A percentile compares a stretch with the other conserved stretches of the same genome.
phyloP scores from a whole-genome alignment of 2,329 filamentous ascomycete genomes.

The Aspergillus proliferans region DNA sequence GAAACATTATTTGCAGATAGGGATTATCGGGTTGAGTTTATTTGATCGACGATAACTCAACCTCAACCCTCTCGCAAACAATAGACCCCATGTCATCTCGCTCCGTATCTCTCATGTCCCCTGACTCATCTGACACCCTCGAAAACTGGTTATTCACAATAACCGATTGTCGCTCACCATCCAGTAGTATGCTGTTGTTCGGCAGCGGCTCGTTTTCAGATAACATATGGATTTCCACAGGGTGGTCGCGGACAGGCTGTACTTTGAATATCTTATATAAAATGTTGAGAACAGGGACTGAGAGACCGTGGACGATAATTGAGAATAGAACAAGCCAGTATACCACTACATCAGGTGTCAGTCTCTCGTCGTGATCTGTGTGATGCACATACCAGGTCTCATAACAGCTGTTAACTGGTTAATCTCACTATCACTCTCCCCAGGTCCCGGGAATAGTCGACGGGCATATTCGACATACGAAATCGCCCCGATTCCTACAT shows the following conservation, averaged over 20 bases:
- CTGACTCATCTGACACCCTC: background rate
- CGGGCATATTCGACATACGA: constrained; percentile 44
- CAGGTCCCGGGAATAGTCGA: constrained; percentile 38
- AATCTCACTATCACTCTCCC: constrained; percentile 35
- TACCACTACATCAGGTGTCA: constrained; percentile 26
- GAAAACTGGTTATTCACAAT: constrained; percentile 33
- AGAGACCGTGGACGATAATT: constrained; percentile 35
- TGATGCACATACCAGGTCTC: constrained; percentile 25
- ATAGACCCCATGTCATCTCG: too few relatives aligned
- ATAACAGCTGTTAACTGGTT: constrained; percentile 37
- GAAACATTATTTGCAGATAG: too few relatives aligned
- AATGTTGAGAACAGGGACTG: constrained; percentile 29
- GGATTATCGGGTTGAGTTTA: too few relatives aligned
- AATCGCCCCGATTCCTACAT: constrained; percentile 38
- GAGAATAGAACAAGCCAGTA: constrained; percentile 43
- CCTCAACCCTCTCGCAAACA: too few relatives aligned
- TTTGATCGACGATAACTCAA: too few relatives aligned
- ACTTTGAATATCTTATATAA: constrained; percentile 28
- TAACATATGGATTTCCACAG: constrained; percentile 26
- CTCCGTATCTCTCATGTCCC: too few relatives aligned
- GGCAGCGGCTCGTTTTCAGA: constrained; percentile 31
- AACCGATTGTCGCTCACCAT: constrained; percentile 22
- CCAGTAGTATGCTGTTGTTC: constrained; percentile 24
- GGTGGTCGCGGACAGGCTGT: constrained; percentile 25
- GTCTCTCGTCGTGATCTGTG: background rate